Base-by-base conservation (phyloP, 208 protist genomes). In the Trypanosoma vivax region DNA sequence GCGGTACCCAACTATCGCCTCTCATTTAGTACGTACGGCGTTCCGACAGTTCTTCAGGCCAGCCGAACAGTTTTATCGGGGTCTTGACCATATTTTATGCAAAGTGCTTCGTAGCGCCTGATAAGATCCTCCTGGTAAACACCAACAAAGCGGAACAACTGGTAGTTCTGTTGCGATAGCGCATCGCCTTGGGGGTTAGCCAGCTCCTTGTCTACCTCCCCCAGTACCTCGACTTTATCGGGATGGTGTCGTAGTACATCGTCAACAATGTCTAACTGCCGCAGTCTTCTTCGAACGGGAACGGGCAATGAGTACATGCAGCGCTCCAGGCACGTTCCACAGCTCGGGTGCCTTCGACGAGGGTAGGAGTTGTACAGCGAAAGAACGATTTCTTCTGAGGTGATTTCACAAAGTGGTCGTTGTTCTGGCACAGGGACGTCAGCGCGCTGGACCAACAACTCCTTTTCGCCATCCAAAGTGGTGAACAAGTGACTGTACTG, bases 61-160 rank as follows among this genome's bases (percentile, higher is more conserved):
- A 59, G 18, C 16, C 10, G 38, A 10, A 24, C 52, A 23, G 40
- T 50, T 38, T 46, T 65, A 1, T 46, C 61, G 38, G 51, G 60
- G 37, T 65, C 47, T n/a, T 37, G 16, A 9, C 49, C 61, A 14
- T 42, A 24, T 34, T 73, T 76, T n/a, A 21, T 25, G 31, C 59
- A 65, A 2, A 64, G 42, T 46, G 65, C 52, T 31, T 60, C 60
- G 52, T 84, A 90, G 37, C 53, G 52, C 28, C 60, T 54, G 43
- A 79, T 42, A 19, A 94, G 49, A 10, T 74, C 58, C 11, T 64
- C 63, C 60, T 87, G 69, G 72, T 73, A 88, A 24, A 79, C 69
- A 2, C 81, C 87, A 4, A 88, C 70, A 73, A 90, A 94, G 39
- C 87, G 80, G 57, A 94, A 94, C 5, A 70, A 40, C 19, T 63